Base-by-base conservation (phyloP, 2,329 filamentous ascomycete genomes). In the Colletotrichum orbiculare region DNA sequence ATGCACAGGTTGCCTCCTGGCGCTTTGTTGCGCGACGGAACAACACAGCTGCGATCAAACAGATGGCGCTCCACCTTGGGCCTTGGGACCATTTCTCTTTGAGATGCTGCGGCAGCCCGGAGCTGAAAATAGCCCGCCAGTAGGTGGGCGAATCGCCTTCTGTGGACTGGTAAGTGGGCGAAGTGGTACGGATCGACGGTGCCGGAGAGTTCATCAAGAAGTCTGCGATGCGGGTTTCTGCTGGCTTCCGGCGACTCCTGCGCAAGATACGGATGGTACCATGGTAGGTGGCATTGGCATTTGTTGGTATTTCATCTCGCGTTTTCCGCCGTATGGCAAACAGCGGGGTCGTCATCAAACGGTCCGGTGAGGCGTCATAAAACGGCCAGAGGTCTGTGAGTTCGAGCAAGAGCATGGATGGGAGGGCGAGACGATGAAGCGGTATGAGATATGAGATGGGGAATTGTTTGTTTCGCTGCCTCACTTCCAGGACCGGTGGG, bases 281-380 rank as follows among this genome's bases (percentile, higher is more conserved):
- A 25, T 11, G 42, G 12, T 17, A 41, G n/a, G 15, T 13, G 11
- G 35, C 25, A 58, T 25, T 17, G 25, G 25, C 25, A 25, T 25
- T 25, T 25, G 25, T 25, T 25, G 25, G 59, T 34, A 57, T 38
- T 12, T 57, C 46, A 60, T 60, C 41, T 61, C 59, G 52, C 53
- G 43, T 33, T 17, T 39, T 25, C 25, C 25, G 25, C 25, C 25
- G 25, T n/a, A 50, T 43, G 38, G 38, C 53, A 56, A 43, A 46
- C 45, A 50, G 53, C 45, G 53, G 45, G 39, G 53, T 50, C 53
- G 56, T 62, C 37, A 45, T 55, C 53, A 62, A 49, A 62, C 45
- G 52, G n/a, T 45, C 37, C 34, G 43, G 57, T 15, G 25, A 43
- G 43, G 35, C 17, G 43, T 47, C 17, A 17, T 59, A 13, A 17